A percentile compares a stretch with the other conserved stretches of the same genome.
phyloP scores from a whole-genome alignment of 2,329 filamentous ascomycete species.

The Geosmithia morbida region DNA sequence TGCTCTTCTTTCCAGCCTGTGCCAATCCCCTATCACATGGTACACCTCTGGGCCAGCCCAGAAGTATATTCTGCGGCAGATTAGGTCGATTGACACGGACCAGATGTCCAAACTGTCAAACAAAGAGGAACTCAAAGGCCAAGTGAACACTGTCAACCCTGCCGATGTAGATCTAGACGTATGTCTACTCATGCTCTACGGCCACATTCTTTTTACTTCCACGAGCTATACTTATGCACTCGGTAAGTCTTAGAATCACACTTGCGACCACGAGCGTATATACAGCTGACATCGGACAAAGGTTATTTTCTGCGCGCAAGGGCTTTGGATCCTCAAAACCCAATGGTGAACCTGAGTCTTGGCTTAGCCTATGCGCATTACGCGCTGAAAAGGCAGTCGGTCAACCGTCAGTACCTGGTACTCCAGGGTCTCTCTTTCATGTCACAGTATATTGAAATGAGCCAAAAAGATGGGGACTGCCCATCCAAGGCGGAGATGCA shows the following conservation, averaged over 20 bases:
- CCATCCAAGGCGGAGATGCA: slow-evolving; percentile 15
- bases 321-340: slow-evolving; percentile 61
- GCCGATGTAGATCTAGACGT: slow-evolving; percentile 45
- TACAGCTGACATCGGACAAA: slow-evolving; percentile 9
- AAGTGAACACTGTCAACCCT: background rate
- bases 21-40: slow-evolving; percentile 56
- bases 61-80: slow-evolving; percentile 82
- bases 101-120: slow-evolving; percentile 8
- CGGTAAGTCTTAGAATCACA: slow-evolving; percentile 29
- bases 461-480: background rate
- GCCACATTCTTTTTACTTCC: slow-evolving; percentile 74
- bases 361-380: slow-evolving; percentile 79
- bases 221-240: slow-evolving; percentile 73
- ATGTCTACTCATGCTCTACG: slow-evolving; percentile 75
- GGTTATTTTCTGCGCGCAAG: slow-evolving; percentile 74
- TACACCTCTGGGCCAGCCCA: slow-evolving; percentile 73
- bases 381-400: slow-evolving; percentile 74
- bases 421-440: slow-evolving; percentile 76
- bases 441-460: slow-evolving; percentile 18
- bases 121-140: slow-evolving; percentile 10
- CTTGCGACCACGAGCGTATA: background rate
- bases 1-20: slow-evolving; percentile 61
- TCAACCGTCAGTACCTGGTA: slow-evolving; percentile 80
- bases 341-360: slow-evolving; percentile 67
- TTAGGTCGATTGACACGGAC: slow-evolving; percentile 67